Percentiles rank a stretch among this genome's conserved stretches.
Conservation (phyloP, 192 early-diverging fungal species). For the Powellomyces hirtus region DNA sequence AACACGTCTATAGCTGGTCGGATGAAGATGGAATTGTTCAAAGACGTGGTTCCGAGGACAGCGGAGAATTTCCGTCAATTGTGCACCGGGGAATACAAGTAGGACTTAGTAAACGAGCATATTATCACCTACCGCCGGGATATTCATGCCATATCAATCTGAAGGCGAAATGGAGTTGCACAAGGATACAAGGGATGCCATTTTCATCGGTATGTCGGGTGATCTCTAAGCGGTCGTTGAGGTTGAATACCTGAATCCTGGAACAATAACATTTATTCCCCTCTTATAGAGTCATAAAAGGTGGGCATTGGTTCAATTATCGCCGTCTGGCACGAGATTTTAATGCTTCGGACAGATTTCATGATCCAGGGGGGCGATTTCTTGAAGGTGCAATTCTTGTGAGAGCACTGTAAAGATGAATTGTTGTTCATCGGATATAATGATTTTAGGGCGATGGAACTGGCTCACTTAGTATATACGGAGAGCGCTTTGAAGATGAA, state of each 20-base stretch:
- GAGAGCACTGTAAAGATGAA: not conserved
- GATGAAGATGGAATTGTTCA: conserved; percentile 63
- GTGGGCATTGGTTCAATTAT: conserved; percentile 5
- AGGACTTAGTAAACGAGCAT: no score
- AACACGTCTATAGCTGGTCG: conserved; percentile 36
- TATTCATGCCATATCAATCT: no score
- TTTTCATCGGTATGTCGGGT: conserved; percentile 67
- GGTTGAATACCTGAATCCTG: not conserved
- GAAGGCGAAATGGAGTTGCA: conserved; percentile 71
- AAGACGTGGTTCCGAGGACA: conserved; percentile 87
- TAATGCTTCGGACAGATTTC: conserved; percentile 57
- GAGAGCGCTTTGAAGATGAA: conserved; percentile 71
- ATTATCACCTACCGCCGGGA: no score
- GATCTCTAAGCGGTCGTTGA: not conserved
- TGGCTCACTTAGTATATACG: conserved; percentile 83
- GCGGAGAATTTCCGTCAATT: conserved; percentile 95
- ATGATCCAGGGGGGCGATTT: conserved; percentile 95
- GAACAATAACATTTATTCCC: not conserved
- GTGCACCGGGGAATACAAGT: conserved; percentile 85
- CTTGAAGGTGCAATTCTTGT: conserved; percentile 56
- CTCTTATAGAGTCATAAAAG: conserved; percentile 67
- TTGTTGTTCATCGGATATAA: not conserved
- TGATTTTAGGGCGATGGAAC: conserved; percentile 72
- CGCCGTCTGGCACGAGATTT: not conserved
- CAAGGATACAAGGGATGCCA: conserved; percentile 81